Conservation (phyloP, 1,139 yeast genomes). For the Candida albicans region DNA sequence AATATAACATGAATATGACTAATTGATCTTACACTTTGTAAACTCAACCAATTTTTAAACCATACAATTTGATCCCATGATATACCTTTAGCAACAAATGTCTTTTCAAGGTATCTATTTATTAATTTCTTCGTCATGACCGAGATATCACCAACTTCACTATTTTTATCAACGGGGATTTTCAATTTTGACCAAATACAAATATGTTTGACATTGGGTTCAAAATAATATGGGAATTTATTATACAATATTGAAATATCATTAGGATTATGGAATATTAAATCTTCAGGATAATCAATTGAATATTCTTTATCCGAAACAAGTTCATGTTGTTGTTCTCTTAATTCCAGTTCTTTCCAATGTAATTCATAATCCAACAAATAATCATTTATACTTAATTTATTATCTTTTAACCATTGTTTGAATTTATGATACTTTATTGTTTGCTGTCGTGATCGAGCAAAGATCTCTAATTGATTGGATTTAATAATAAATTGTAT, state of each 20-base stretch:
- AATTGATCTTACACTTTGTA: conserved; percentile 58
- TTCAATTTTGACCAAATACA: conserved; percentile 45
- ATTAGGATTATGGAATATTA: conserved; percentile 17
- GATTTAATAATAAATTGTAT: conserved; percentile 28
- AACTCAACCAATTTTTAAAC: conserved; percentile 63
- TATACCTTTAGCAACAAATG: conserved; percentile 40
- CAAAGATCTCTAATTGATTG: conserved; percentile 41
- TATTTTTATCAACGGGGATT: conserved; percentile 32
- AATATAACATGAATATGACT: conserved; percentile 62
- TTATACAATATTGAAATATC: conserved; percentile 38
- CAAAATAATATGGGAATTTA: conserved; percentile 47
- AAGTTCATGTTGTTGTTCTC: conserved; percentile 21
- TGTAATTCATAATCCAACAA: conserved; percentile 35
- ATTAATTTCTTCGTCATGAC: conserved; percentile 34
- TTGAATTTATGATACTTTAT: conserved; percentile 37
- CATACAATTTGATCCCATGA: conserved; percentile 48
- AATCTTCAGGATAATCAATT: conserved; percentile 11
- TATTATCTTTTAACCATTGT: conserved; percentile 24
- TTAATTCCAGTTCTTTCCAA: conserved; percentile 32
- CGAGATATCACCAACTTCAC: conserved; percentile 48
- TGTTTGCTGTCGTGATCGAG: conserved; percentile 37
- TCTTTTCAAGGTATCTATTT: conserved; percentile 40
- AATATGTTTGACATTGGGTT: conserved; percentile 34
- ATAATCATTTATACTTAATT: conserved; percentile 36
- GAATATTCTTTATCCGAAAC: conserved; percentile 15